phyloP scores from a whole-genome alignment of 176 grass and related monocot species.

The Phoenix roebelenii region DNA sequence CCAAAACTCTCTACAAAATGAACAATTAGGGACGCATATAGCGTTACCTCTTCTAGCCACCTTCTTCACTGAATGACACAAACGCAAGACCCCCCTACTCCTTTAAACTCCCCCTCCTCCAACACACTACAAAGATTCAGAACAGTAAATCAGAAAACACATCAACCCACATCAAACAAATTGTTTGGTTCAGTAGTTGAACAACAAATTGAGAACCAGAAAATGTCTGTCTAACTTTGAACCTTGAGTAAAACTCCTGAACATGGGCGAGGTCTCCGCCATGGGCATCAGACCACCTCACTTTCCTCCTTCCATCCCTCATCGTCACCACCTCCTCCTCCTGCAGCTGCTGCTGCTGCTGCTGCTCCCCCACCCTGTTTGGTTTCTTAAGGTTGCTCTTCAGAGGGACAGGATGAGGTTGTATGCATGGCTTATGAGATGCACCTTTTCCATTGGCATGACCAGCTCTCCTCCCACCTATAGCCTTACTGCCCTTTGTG shows the following conservation, averaged over 20 bases:
- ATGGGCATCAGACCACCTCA: conserved; percentile 36
- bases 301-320: conserved; percentile 27
- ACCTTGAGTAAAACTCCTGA: conserved; percentile 31
- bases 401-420: conserved; percentile 1
- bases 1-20: too few species aligned
- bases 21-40: too few species aligned
- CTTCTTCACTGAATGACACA: conserved; percentile 33
- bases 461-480: neutral
- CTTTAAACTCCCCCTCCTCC: conserved; percentile 19
- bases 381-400: conserved; percentile 25
- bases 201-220: too few species aligned
- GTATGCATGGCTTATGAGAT: neutral
- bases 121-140: conserved; percentile 9
- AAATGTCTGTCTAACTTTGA: too few species aligned
- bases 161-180: neutral
- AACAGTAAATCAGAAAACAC: neutral
- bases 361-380: neutral
- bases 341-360: neutral
- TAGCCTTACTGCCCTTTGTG: neutral
- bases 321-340: neutral
- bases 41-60: neutral
- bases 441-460: neutral
- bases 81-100: conserved; percentile 19
- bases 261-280: conserved; percentile 36
- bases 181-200: neutral